Base-by-base conservation (phyloP, 78 protist species). In the Dictyostelium citrinum region DNA sequence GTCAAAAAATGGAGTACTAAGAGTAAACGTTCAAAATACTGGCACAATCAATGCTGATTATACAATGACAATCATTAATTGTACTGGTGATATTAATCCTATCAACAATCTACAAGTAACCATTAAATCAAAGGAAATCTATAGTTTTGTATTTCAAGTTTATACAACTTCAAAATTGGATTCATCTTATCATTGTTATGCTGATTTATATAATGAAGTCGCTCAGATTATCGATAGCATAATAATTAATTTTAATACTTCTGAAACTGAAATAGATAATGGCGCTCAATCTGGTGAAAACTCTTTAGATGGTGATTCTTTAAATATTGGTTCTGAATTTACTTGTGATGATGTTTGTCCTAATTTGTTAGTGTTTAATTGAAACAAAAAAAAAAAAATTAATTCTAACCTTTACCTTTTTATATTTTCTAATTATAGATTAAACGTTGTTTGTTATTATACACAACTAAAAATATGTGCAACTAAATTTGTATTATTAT, bases 301-400 rank as follows among this genome's bases (percentile, higher is more conserved):
- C 16, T 14, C 24, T 12, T n/a, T 27, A 8, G 68, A 27, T 14
- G 55, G 78, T 41, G 88, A 81, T 27, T 20, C 17, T 24, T 64
- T 81, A 17, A 67, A 81, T 27, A 39, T 67, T 24, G 77, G 64
- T 41, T 7, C 33, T 41, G 43, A 81, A 64, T 64, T 81, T 58
- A 11, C 78, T 16, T 81, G 88, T 81, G 75, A 37, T 64, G 76
- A 64, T n/a, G 81, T 75, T 75, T 75, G 81, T 75, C 81, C 81
- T 2, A n/a, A 75, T 75, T 70, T 70, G 77, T 70, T 33, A 12
- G 43, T 70, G 14, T 31, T 68, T 12, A 33, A 61, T 8, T 24
- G 6, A 7, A 61, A 20, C 0, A 61, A 14, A 6, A 10, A 43
- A 6, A 43, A 43, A 6, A 43, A 43, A 5, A 39, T 5, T 39